Evolutionary conservation across 192 early-diverging fungal genomes (phyloP), one percentile per base, ranked within the genome.

Genomic region (Umbelopsis vinacea): DNA sequence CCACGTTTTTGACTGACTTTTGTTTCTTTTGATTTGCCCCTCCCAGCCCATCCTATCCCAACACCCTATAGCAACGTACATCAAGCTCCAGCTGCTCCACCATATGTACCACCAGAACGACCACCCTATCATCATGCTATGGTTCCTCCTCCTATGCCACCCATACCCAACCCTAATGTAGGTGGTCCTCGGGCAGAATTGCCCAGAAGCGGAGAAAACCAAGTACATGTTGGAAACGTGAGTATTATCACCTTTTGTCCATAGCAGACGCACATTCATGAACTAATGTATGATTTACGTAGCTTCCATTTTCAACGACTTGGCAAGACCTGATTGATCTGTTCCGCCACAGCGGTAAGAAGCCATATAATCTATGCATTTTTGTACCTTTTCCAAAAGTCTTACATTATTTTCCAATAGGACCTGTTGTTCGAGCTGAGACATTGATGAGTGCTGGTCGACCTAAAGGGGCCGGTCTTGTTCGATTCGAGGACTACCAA

Each of bases 301-400:
- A 88, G 87, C 46, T 88, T 19, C 85, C 87, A 4, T 87, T 83
- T n/a, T 80, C 85, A 14, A 88, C 87, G 11, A 88, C 85, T 10
- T 78, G 83, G 66, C 80, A 87, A 50, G 87, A 88, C 52, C 54
- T 88, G 9, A 85, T 81, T 67, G 87, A 86, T 40, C 60, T 86
- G 22, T 88, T 88, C 63, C 83, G 82, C 52, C 80, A 82, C 54
- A 83, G 84, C 43, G 84, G 84, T 63, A 74, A 54, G 74, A 37
- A 23, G 4, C 47, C 3, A n/a, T 26, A 19, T 14, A 17, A 66
- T 35, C 38, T 40, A 17, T 46, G 12, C 52, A n/a, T n/a, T n/a
- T 48, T 3, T 75, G 48, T 8, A 46, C 52, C 24, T 6, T 48
- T n/a, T 3, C 40, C 24, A n/a, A 22, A 70, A 40, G n/a, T 43